Evolutionary conservation across 805 yeast species (phyloP).

Genomic region (Isabelozyma pseudorhagii): DNA sequence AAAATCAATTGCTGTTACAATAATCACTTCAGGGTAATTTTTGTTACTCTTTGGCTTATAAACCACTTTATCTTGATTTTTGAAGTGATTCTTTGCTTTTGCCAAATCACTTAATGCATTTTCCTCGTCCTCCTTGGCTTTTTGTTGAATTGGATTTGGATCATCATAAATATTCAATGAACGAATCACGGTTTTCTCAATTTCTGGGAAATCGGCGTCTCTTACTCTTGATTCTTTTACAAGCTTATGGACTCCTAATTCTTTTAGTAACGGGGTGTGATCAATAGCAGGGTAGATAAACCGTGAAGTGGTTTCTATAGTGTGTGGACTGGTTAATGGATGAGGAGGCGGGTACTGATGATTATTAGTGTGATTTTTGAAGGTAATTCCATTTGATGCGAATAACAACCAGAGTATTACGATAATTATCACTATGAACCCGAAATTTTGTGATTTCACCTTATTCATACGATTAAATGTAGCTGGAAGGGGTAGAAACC

Average conservation of each 20-base stretch:
- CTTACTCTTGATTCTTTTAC: slow-evolving; percentile 48
- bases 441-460: slow-evolving; percentile 11
- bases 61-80: slow-evolving; percentile 62
- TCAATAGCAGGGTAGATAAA: slow-evolving; percentile 75
- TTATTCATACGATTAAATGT: slow-evolving; percentile 16
- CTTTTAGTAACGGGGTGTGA: slow-evolving; percentile 59
- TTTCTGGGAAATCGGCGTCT: slow-evolving; percentile 40
- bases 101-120: slow-evolving; percentile 41
- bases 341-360: slow-evolving; percentile 27
- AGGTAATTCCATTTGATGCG: slow-evolving; percentile 19
- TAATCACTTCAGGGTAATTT: slow-evolving; percentile 60
- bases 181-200: slow-evolving; percentile 29
- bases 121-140: slow-evolving; percentile 44
- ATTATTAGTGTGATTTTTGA: slow-evolving; percentile 2
- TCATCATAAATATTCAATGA: slow-evolving; percentile 46
- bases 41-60: slow-evolving; percentile 33
- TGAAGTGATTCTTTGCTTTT: slow-evolving; percentile 54
- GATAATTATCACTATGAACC: slow-evolving; percentile 8
- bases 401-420: slow-evolving; percentile 12
- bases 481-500: slow-evolving; percentile 28
- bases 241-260: slow-evolving; percentile 50
- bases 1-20: slow-evolving; percentile 79
- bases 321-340: slow-evolving; percentile 28
- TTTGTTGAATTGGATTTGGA: slow-evolving; percentile 29
- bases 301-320: slow-evolving; percentile 45